These are phyloP conservation scores for Ustilago loliicola DNA, from an alignment of 1,284 basidiomycete species.

Conservation along the genomic window DNA sequence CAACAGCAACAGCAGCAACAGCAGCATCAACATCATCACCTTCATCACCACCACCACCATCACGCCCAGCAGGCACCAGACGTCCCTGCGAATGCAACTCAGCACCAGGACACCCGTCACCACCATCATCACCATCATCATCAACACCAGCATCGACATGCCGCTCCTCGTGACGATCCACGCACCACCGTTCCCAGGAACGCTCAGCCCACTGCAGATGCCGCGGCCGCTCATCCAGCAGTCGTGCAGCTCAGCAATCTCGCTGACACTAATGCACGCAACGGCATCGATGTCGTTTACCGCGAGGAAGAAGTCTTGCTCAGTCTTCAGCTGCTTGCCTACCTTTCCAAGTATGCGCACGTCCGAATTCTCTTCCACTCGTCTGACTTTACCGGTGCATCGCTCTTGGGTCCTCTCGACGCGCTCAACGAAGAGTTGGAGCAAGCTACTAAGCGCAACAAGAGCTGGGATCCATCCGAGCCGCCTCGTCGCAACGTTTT, in stretches of 20 bases:
- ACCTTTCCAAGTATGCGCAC: constrained; percentile 97
- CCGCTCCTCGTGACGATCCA: constrained; percentile 21
- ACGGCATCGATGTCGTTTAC: constrained; percentile 73
- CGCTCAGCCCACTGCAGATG: constrained; percentile 22
- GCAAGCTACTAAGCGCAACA: constrained; percentile 39
- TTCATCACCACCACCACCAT: constrained; percentile 29
- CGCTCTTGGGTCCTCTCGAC: constrained; percentile 59
- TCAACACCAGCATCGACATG: constrained; percentile 10
- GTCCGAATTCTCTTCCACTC: constrained; percentile 94
- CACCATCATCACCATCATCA: constrained; percentile 18
- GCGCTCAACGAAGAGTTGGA: constrained; percentile 49
- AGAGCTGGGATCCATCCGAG: constrained; percentile 62
- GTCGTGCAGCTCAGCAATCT: constrained; percentile 45
- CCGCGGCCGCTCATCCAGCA: constrained; percentile 35
- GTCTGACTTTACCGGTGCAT: constrained; percentile 54
- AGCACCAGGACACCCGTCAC: constrained; percentile 15
- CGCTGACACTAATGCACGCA: constrained; percentile 35
- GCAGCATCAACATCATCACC: constrained; percentile 33
- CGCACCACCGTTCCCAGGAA: constrained; percentile 15
- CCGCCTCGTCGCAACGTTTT: constrained; percentile 77
- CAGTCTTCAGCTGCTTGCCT: constrained; percentile 91
- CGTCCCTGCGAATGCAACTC: constrained; percentile 11
- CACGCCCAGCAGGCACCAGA: constrained; percentile 12
- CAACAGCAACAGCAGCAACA: constrained; percentile 24
- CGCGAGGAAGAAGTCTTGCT: constrained; percentile 95